Evolutionary conservation across 345 rosid species (phyloP).

Genomic region (Populus davidiana): DNA sequence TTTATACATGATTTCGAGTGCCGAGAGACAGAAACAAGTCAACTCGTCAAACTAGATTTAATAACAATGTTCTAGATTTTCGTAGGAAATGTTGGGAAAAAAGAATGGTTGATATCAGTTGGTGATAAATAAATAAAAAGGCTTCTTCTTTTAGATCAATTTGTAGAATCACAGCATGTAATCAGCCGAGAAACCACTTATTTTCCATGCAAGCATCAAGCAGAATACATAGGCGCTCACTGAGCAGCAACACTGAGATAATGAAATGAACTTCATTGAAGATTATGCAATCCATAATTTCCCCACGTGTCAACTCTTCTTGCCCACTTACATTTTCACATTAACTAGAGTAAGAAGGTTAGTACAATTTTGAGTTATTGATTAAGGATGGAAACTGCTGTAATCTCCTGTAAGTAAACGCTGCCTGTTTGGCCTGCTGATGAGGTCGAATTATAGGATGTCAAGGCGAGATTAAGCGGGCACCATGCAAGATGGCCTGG

Average conservation of each 20-base stretch:
- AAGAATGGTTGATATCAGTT: background rate
- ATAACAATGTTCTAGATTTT: no score
- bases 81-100: no score
- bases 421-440: background rate
- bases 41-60: no score
- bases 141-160: background rate
- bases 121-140: background rate
- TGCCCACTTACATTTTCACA: background rate
- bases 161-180: background rate
- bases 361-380: background rate
- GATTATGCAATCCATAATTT: background rate
- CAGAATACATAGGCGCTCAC: background rate
- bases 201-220: background rate
- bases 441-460: background rate
- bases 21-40: no score
- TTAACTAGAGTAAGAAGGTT: background rate
- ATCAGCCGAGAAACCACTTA: background rate
- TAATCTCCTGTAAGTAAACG: background rate
- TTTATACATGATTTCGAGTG: no score
- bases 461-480: background rate
- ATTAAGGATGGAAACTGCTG: background rate
- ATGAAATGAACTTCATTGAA: background rate
- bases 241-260: no score
- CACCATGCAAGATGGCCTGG: background rate
- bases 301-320: background rate